Evolutionary conservation across 2,329 filamentous ascomycete species (phyloP).

Genomic region (Lizonia empirigonia): DNA sequence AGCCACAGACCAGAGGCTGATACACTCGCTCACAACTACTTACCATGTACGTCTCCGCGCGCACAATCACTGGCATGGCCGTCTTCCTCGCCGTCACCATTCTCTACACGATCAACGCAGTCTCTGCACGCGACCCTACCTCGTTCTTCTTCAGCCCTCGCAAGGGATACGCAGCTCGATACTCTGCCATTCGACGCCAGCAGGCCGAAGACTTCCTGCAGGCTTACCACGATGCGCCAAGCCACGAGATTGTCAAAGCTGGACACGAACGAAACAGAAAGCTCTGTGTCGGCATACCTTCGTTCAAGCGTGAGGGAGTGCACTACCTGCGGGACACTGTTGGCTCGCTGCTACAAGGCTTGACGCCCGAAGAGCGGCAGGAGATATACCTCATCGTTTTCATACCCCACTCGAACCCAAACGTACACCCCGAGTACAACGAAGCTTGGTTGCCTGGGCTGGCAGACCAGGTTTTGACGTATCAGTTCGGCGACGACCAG

Average conservation of each 20-base stretch:
- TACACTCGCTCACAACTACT: conserved; percentile 8
- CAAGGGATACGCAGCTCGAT: conserved; percentile 40
- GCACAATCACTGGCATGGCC: conserved; percentile 27
- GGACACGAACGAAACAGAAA: conserved; percentile 26
- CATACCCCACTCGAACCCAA: conserved; percentile 52
- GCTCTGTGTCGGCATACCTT: conserved; percentile 54
- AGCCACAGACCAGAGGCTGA: conserved; percentile 1
- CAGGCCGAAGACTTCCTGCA: conserved; percentile 39
- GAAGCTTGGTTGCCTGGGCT: conserved; percentile 51
- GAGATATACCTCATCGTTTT: conserved; percentile 53
- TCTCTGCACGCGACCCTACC: conserved; percentile 42
- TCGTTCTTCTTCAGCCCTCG: conserved; percentile 45
- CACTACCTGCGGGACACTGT: conserved; percentile 52
- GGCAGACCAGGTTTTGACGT: conserved; percentile 51
- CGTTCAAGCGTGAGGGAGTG: conserved; percentile 48
- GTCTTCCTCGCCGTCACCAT: conserved; percentile 25
- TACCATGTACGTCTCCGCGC: conserved; percentile 32
- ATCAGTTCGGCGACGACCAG: conserved; percentile 44
- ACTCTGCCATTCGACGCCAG: conserved; percentile 38
- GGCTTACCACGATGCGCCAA: conserved; percentile 21
- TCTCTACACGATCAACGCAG: conserved; percentile 32
- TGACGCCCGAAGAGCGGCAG: conserved; percentile 50
- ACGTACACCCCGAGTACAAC: conserved; percentile 48
- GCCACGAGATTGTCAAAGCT: conserved; percentile 24
- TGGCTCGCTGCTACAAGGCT: conserved; percentile 52